These are phyloP conservation scores for Pichia sp. DNA, from an alignment of 1,139 yeast genomes.

Conservation along the genomic window DNA sequence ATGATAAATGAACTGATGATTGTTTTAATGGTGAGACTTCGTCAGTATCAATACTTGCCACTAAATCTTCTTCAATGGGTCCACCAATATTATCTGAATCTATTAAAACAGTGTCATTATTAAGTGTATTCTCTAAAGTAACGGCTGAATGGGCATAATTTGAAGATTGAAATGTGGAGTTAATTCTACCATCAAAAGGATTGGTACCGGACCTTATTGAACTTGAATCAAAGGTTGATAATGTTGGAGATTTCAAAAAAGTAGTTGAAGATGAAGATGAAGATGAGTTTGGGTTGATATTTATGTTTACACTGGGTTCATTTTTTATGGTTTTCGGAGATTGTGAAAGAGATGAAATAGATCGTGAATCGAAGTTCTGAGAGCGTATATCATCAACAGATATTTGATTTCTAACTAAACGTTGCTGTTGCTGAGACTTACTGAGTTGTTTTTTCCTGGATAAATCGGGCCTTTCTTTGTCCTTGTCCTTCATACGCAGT, in stretches of 20 bases:
- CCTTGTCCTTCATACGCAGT: conserved; percentile 4
- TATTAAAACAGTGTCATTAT: background rate
- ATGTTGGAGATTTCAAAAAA: background rate
- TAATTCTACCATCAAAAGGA: background rate
- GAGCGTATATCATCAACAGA: background rate
- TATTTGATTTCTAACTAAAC: background rate
- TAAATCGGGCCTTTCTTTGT: background rate
- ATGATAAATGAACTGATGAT: background rate
- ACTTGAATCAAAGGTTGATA: background rate
- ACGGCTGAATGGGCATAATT: background rate
- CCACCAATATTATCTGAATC: background rate
- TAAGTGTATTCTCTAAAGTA: background rate
- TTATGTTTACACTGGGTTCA: background rate
- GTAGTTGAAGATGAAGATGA: background rate
- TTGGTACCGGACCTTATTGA: background rate
- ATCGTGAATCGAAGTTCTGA: background rate
- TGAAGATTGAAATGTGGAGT: background rate
- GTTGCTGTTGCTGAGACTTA: background rate
- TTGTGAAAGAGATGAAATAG: background rate
- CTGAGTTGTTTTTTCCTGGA: background rate
- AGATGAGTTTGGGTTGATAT: background rate
- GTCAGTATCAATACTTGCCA: background rate
- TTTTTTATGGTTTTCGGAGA: background rate
- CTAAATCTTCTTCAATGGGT: background rate
- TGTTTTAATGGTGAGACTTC: background rate